A percentile compares a stretch with the other conserved stretches of the same genome.
phyloP scores from a whole-genome alignment of 352 stramenopile species.

The Blastocystis sp. region DNA sequence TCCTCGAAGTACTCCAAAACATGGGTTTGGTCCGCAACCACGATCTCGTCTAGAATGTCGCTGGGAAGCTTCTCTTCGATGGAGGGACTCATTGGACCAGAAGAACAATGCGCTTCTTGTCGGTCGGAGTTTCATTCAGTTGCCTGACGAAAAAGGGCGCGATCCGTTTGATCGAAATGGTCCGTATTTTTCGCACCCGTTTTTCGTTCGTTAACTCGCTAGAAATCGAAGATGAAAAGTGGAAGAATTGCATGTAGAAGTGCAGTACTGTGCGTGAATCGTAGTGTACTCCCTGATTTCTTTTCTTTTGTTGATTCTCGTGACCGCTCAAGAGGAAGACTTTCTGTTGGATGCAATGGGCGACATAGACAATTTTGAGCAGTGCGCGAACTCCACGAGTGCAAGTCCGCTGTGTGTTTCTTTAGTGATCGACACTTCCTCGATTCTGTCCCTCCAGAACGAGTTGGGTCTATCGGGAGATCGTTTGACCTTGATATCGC shows the following conservation, averaged over 20 bases:
- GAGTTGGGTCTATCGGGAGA: not conserved
- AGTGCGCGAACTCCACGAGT: not conserved
- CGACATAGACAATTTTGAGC: not conserved
- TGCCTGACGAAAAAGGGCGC: not conserved
- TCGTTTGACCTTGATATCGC: not conserved
- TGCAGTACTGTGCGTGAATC: not conserved
- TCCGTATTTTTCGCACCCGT: not conserved
- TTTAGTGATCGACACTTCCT: not conserved
- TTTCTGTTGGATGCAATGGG: not conserved
- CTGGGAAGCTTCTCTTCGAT: constrained; percentile 15
- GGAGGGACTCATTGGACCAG: not conserved
- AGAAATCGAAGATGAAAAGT: not conserved
- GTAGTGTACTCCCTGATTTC: not conserved
- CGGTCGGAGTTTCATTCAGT: not conserved
- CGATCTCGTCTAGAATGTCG: constrained; percentile 59
- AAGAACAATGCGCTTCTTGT: not conserved
- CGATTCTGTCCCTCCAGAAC: not conserved
- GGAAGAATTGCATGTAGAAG: not conserved
- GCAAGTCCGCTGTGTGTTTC: not conserved
- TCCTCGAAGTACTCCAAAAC: constrained; percentile 59
- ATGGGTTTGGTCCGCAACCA: constrained; percentile 36
- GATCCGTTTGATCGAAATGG: not conserved
- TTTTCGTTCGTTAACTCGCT: not conserved
- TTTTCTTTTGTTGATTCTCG: not conserved
- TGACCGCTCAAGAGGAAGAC: not conserved